Evolutionary conservation across 805 yeast genomes (phyloP), one percentile per base, ranked within the genome.

Genomic region (Debaryomyces castellii): DNA sequence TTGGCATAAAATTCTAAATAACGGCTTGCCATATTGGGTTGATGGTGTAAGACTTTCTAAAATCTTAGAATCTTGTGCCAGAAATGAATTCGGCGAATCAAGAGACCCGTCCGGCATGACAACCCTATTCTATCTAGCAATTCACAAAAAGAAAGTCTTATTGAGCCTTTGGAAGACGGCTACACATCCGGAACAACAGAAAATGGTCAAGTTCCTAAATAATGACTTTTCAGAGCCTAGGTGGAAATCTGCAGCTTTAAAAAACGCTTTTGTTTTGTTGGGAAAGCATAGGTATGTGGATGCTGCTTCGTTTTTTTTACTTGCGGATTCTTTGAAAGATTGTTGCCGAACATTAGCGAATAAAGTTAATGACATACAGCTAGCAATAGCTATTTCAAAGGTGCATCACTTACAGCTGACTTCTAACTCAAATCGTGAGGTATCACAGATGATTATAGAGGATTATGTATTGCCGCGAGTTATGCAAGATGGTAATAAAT

Each of bases 201-300:
- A 91, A 59, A 87, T 92, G 83, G 52, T 89, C 41, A 85, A 76
- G 56, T 87, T 92, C 55, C 69, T 92, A 54, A 71, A 73, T 17
- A 85, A 91, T 59, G 94, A 94, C 58, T 92, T 91, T 62, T 66
- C 69, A 4, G 80, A 83, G 44, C 74, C 76, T 12, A 72, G 97
- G 41, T 91, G 97, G 97, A 80, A 74, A 53, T 74, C 87, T 0
- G 97, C 97, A 1, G 97, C 98, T 0, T 64, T 82, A 55, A 94
- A 94, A 58, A 92, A 92, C 66, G 98, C 98, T 0, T 92, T 81
- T 71, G 98, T 89, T 0, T 68, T 92, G 36, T 63, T 94, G 51
- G 88, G 97, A 50, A 89, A 89, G 57, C 99, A 91, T 63, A 71
- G 98, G 35, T 87, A 77, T 57, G 68, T 78, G 60, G 95, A 90